These are phyloP conservation scores for Phytopythium mirpurense DNA, from an alignment of 352 stramenopile species.

Conservation along the genomic window DNA sequence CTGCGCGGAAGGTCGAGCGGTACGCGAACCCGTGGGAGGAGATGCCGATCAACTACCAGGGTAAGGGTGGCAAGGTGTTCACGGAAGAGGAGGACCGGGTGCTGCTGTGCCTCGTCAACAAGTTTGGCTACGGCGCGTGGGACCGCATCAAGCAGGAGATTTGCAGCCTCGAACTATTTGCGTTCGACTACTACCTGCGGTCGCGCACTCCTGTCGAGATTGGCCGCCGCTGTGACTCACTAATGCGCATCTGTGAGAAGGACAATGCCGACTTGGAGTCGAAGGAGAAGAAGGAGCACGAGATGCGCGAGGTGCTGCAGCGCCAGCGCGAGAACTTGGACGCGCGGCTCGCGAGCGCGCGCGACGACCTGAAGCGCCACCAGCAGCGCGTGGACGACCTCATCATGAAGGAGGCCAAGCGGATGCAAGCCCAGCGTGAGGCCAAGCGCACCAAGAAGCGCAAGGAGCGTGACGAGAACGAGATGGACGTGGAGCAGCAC, in stretches of 20 bases:
- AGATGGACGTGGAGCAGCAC: conserved; percentile 58
- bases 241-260: conserved; percentile 95
- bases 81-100: conserved; percentile 98
- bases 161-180: conserved; percentile 87
- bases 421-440: conserved; percentile 79
- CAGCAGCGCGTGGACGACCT: conserved; percentile 77
- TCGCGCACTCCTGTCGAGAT: conserved; percentile 94
- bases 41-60: conserved; percentile 87
- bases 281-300: conserved; percentile 75
- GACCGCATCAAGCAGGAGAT: conserved; percentile 98
- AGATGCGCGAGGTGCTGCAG: conserved; percentile 51
- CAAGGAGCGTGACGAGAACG: conserved; percentile 62
- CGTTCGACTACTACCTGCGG: conserved; percentile 99
- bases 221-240: conserved; percentile 91
- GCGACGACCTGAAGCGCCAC: conserved; percentile 69
- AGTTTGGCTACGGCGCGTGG: conserved; percentile 96
- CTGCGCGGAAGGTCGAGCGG: conserved; percentile 62
- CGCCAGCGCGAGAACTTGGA: conserved; percentile 71
- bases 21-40: conserved; percentile 84
- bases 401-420: conserved; percentile 87
- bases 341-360: conserved; percentile 48
- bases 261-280: conserved; percentile 84
- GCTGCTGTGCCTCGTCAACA: conserved; percentile 95
- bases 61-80: conserved; percentile 91
- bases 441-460: conserved; percentile 78